Evolutionary conservation across 805 yeast species (phyloP).

Genomic region (Candida loeiensis): DNA sequence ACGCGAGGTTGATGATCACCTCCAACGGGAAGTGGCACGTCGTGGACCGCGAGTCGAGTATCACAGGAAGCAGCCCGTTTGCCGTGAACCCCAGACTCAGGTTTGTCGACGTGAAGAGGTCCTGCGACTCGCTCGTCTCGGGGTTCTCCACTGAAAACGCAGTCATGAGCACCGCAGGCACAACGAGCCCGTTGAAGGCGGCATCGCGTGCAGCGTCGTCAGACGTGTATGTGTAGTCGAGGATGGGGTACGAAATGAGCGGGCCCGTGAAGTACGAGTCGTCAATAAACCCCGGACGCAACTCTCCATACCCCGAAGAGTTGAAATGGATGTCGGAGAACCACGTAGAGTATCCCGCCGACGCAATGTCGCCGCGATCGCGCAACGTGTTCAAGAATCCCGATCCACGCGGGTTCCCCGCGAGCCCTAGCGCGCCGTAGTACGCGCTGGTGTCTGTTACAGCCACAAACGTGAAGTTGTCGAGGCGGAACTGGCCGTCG

Average conservation of each 20-base stretch:
- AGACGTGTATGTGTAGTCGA: constrained; percentile 31
- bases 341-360: constrained; percentile 35
- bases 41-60: constrained; percentile 54
- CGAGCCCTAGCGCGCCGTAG: constrained; percentile 37
- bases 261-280: constrained; percentile 43
- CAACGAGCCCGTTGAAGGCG: constrained; percentile 12
- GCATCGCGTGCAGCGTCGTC: constrained; percentile 10
- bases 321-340: constrained; percentile 17
- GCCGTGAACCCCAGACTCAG: not conserved
- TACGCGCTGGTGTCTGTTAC: constrained; percentile 20
- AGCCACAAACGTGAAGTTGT: constrained; percentile 26
- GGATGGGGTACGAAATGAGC: constrained; percentile 46
- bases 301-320: constrained; percentile 22
- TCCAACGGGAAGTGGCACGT: constrained; percentile 54
- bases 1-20: constrained; percentile 56
- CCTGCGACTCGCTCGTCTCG: constrained; percentile 31
- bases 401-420: constrained; percentile 21
- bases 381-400: constrained; percentile 28
- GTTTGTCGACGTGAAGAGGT: constrained; percentile 19
- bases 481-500: constrained; percentile 11
- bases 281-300: constrained; percentile 61
- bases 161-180: constrained; percentile 32
- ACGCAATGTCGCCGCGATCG: constrained; percentile 18
- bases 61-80: constrained; percentile 42
- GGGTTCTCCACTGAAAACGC: constrained; percentile 26